phyloP scores from a whole-genome alignment of 1,284 basidiomycete species.

The Cryptococcus hybrid region DNA sequence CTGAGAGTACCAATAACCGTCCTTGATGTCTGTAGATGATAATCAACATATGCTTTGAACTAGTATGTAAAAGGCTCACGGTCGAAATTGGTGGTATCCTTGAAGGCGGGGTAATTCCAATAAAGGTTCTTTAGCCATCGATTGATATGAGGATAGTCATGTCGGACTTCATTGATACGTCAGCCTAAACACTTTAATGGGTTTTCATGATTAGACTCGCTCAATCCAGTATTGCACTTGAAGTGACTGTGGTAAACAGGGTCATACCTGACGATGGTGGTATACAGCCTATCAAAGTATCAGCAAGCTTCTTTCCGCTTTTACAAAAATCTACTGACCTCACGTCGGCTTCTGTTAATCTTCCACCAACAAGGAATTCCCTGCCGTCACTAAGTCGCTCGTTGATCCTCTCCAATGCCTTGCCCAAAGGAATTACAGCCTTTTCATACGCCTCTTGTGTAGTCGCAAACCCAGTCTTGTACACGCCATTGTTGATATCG shows the following conservation, averaged over 20 bases:
- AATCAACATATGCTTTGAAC: too few species aligned
- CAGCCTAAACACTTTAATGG: neutral
- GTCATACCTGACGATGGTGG: conserved; percentile 81
- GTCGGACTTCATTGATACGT: conserved; percentile 44
- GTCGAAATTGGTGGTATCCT: conserved; percentile 78
- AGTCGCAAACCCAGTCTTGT: conserved; percentile 85
- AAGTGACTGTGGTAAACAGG: conserved; percentile 89
- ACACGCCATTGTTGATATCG: conserved; percentile 65
- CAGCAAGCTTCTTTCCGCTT: conserved; percentile 3
- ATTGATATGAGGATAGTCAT: conserved; percentile 79
- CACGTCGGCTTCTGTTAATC: conserved; percentile 87
- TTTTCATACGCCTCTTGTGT: conserved; percentile 77
- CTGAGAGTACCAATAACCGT: conserved; percentile 64
- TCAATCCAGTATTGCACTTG: conserved; percentile 83
- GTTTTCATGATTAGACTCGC: conserved; percentile 19
- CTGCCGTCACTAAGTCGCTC: conserved; percentile 67
- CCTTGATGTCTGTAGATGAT: conserved; percentile 67
- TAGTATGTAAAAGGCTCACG: conserved; percentile 32
- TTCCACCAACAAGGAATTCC: conserved; percentile 76
- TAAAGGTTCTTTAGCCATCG: conserved; percentile 84
- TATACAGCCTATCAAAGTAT: conserved; percentile 63
- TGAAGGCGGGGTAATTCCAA: conserved; percentile 88
- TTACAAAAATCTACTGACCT: conserved; percentile 27
- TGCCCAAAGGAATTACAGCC: conserved; percentile 69
- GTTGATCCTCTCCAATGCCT: conserved; percentile 77